phyloP scores from a whole-genome alignment of 106 monocot species.

The Dendrobium chrysotoxum region DNA sequence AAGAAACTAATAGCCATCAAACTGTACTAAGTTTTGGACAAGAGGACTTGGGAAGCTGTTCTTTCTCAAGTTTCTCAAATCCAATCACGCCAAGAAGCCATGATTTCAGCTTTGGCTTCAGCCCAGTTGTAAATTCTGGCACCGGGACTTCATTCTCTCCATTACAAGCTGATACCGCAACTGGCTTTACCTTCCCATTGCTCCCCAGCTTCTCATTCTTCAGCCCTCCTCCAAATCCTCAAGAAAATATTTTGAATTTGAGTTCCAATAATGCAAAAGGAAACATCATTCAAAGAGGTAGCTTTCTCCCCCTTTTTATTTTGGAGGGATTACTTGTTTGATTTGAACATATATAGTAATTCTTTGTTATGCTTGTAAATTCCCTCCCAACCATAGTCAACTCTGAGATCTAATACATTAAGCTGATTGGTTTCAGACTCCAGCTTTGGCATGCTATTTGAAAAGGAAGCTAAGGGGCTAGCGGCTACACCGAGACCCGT shows the following conservation, averaged over 20 bases:
- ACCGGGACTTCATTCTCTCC: constrained; percentile 58
- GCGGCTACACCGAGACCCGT: constrained; percentile 13
- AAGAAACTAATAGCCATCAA: constrained; percentile 9
- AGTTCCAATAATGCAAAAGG: constrained; percentile 1
- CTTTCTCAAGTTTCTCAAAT: constrained; percentile 31
- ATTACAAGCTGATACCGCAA: constrained; percentile 16
- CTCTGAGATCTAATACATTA: too few relatives aligned
- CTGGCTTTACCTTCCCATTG: constrained; percentile 58
- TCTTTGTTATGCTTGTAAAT: background rate
- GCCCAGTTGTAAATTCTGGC: constrained; percentile 16
- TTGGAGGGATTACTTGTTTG: too few relatives aligned
- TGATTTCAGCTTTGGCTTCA: constrained; percentile 63
- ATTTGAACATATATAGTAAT: background rate
- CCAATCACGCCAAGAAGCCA: constrained; percentile 16
- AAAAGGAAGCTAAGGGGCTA: constrained; percentile 6
- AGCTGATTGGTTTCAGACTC: constrained; percentile 14
- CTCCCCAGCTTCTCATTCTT: constrained; percentile 67
- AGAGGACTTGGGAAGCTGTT: constrained; percentile 19
- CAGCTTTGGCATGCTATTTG: background rate
- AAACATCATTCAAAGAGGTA: constrained; percentile 31
- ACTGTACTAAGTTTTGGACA: constrained; percentile 1
- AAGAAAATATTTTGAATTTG: constrained; percentile 15
- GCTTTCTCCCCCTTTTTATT: too few relatives aligned
- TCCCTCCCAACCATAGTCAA: too few relatives aligned
- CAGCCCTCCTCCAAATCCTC: constrained; percentile 20